Conservation (phyloP, 805 yeast species). For the Ogataea allantospora region DNA sequence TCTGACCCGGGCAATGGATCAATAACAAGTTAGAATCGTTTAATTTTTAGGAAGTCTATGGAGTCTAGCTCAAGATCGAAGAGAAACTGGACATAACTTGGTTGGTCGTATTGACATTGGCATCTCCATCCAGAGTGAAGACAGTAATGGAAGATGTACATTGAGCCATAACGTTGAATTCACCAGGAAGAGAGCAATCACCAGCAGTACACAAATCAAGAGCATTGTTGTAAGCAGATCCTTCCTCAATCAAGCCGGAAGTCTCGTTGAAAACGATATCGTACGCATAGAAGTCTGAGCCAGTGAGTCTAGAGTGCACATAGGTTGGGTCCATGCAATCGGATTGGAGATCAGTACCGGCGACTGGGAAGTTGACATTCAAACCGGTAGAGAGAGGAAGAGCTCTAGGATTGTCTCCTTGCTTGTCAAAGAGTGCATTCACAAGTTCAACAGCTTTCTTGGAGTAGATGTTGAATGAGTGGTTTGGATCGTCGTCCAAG, state of each 20-base stretch:
- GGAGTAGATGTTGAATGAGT: constrained; percentile 46
- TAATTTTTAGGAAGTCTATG: constrained; percentile 1
- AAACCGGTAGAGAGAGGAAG: constrained; percentile 47
- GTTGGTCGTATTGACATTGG: constrained; percentile 16
- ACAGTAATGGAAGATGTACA: constrained; percentile 46
- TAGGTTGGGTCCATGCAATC: constrained; percentile 43
- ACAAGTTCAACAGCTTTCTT: constrained; percentile 40
- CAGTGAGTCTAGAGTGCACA: constrained; percentile 46
- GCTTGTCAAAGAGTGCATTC: constrained; percentile 37
- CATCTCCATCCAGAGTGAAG: constrained; percentile 48
- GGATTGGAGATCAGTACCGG: constrained; percentile 38
- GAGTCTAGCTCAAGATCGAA: constrained; percentile 3
- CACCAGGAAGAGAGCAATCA: constrained; percentile 45
- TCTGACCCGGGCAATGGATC: constrained; percentile 58
- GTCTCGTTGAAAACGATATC: constrained; percentile 40
- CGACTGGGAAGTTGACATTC: constrained; percentile 50
- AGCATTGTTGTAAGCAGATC: constrained; percentile 19
- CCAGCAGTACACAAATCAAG: constrained; percentile 37
- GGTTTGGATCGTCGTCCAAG: constrained; percentile 39
- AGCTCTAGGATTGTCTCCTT: constrained; percentile 39
- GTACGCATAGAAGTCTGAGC: constrained; percentile 34
- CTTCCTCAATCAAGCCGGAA: constrained; percentile 29
- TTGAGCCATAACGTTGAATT: constrained; percentile 31
- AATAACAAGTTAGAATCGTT: constrained; percentile 12
- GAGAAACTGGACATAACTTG: constrained; percentile 9